phyloP scores from a whole-genome alignment of 1,284 basidiomycete species.

The Peniophora sp. region DNA sequence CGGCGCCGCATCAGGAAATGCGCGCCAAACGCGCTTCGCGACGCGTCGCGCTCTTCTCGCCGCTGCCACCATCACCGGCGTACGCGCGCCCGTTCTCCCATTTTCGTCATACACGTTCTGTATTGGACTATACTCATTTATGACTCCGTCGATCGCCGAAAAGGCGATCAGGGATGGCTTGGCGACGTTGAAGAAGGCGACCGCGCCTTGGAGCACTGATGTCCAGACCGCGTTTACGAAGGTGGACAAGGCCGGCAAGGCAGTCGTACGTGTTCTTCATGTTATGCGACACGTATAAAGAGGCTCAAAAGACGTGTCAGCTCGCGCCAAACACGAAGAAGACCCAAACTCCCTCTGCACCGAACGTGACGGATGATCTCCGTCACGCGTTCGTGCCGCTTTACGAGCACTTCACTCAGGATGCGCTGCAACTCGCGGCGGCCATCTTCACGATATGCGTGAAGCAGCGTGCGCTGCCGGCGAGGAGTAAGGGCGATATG shows the following conservation, averaged over 20 bases:
- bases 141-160: constrained; percentile 5
- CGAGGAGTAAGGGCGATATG: constrained; percentile 14
- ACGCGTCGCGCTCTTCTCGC: neutral
- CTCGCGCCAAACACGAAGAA: neutral
- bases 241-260: constrained; percentile 4
- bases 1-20: neutral
- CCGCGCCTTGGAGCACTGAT: constrained; percentile 11
- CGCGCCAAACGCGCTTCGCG: neutral
- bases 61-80: neutral
- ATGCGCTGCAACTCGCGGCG: constrained; percentile 19
- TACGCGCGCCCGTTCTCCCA: neutral
- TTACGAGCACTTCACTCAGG: constrained; percentile 16
- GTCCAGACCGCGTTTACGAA: constrained; percentile 7
- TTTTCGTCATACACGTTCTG: neutral
- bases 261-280: constrained; percentile 5
- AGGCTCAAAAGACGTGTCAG: too few relatives aligned
- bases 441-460: constrained; percentile 19
- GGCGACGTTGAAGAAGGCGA: constrained; percentile 8
- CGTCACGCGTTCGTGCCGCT: constrained; percentile 19
- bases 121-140: constrained; percentile 2
- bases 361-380: constrained; percentile 15
- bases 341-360: constrained; percentile 4
- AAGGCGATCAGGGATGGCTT: constrained; percentile 6
- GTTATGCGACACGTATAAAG: neutral
- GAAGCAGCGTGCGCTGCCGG: constrained; percentile 14